Evolutionary conservation across 1,284 basidiomycete genomes (phyloP).

Genomic region (Melampsora americana): DNA sequence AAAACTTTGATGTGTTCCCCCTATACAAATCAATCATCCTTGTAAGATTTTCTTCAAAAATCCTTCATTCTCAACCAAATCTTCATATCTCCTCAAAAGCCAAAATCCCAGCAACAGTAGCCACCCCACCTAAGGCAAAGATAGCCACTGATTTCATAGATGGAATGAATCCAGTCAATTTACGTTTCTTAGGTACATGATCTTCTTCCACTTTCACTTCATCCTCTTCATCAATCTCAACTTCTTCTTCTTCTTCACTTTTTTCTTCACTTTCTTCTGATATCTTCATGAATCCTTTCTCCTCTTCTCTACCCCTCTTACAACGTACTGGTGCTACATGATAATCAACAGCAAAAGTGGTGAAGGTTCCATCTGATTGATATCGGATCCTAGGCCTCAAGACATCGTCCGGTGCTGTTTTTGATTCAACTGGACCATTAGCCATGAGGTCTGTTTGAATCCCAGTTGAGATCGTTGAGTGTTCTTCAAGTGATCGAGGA

Average conservation of each 20-base stretch:
- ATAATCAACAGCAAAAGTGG: too few relatives aligned
- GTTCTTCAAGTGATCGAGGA: too few relatives aligned
- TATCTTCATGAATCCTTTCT: not conserved
- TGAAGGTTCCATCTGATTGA: too few relatives aligned
- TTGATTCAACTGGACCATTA: too few relatives aligned
- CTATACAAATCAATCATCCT: too few relatives aligned
- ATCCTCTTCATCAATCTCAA: not conserved
- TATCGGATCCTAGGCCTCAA: too few relatives aligned
- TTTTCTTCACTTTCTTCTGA: slow-evolving; percentile 1
- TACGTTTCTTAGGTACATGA: slow-evolving; percentile 10
- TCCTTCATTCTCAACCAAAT: too few relatives aligned
- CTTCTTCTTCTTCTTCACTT: not conserved
- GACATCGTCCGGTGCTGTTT: too few relatives aligned
- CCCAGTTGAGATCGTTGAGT: not conserved
- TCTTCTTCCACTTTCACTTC: not conserved
- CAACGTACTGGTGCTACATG: not conserved
- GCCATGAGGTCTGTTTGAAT: not conserved
- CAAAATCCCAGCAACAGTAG: slow-evolving; percentile 40
- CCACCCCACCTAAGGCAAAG: slow-evolving; percentile 38
- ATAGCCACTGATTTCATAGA: slow-evolving; percentile 26
- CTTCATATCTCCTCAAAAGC: slow-evolving; percentile 29
- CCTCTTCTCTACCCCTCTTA: not conserved
- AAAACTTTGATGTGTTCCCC: too few relatives aligned
- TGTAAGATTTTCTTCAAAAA: too few relatives aligned
- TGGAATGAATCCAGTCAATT: slow-evolving; percentile 4